A percentile compares a stretch with the other conserved stretches of the same genome.
Evolutionary conservation across 768 basidiomycete species (phyloP).

Genomic region (Tricholoma bakamatsutake): DNA sequence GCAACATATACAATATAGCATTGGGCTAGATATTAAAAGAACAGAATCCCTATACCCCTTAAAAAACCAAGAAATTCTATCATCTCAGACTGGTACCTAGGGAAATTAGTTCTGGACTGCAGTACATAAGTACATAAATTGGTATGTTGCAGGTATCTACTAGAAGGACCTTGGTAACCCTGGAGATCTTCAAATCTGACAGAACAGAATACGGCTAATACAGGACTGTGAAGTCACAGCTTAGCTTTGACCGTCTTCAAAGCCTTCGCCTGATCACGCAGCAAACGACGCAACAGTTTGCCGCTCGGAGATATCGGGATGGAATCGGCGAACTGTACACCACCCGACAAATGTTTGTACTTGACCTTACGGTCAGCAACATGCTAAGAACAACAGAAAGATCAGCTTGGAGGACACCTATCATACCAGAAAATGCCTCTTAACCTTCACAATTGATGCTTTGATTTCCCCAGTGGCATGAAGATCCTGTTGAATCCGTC

Average conservation of each 20-base stretch:
- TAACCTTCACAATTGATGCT: slow-evolving; percentile 42
- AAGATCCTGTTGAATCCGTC: slow-evolving; percentile 25
- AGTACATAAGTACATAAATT: too few relatives aligned
- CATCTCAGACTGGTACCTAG: too few relatives aligned
- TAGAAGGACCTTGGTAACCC: too few relatives aligned
- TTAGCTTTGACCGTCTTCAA: slow-evolving; percentile 9
- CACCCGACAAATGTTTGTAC: slow-evolving; percentile 57
- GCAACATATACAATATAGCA: too few relatives aligned
- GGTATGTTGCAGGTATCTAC: too few relatives aligned
- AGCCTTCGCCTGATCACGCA: slow-evolving; percentile 43
- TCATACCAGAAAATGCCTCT: not conserved
- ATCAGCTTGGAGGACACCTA: not conserved
- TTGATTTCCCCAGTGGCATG: slow-evolving; percentile 30
- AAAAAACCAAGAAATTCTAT: too few relatives aligned
- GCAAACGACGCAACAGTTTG: slow-evolving; percentile 41
- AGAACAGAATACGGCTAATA: too few relatives aligned
- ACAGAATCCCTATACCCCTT: too few relatives aligned
- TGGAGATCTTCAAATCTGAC: too few relatives aligned
- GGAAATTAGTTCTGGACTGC: too few relatives aligned
- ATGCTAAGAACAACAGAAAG: slow-evolving; percentile 26
- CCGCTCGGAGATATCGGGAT: slow-evolving; percentile 66
- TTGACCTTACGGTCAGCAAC: slow-evolving; percentile 48
- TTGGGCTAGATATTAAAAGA: too few relatives aligned
- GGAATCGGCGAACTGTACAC: slow-evolving; percentile 46
- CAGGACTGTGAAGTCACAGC: slow-evolving; percentile 1